Percentiles rank a stretch among this genome's conserved stretches.
Evolutionary conservation across 2,329 filamentous ascomycete genomes (phyloP).

Genomic region (Aspergillus ochraceoroseus): DNA sequence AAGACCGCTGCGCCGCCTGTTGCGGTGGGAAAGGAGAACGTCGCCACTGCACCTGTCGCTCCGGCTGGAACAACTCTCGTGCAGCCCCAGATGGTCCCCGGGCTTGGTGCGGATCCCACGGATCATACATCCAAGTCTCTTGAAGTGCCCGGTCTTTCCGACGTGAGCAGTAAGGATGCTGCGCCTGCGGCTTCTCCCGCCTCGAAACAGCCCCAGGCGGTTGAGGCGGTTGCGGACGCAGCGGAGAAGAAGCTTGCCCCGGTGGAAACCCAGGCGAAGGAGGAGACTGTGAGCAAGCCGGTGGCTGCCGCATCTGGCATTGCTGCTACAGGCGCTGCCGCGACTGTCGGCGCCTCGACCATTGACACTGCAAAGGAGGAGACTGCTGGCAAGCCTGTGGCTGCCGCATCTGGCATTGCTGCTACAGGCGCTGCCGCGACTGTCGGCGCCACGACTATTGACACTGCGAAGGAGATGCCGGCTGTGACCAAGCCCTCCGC

Average conservation of each 20-base stretch:
- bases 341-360: constrained; percentile 22
- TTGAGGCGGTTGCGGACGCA: constrained; percentile 11
- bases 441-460: constrained; percentile 3
- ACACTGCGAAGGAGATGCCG: constrained; percentile 11
- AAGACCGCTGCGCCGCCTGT: constrained; percentile 5
- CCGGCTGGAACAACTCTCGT: constrained; percentile 7
- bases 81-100: constrained; percentile 22
- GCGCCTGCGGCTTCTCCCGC: constrained; percentile 4
- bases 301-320: constrained; percentile 16
- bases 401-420: neutral
- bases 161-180: constrained; percentile 10
- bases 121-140: constrained; percentile 15
- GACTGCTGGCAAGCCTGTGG: constrained; percentile 11
- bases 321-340: constrained; percentile 18
- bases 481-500: constrained; percentile 12
- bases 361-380: constrained; percentile 22
- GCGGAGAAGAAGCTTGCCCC: constrained; percentile 18
- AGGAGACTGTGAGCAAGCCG: constrained; percentile 14
- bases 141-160: constrained; percentile 16
- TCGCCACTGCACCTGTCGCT: constrained; percentile 1
- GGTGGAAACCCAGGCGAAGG: constrained; percentile 11
- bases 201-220: constrained; percentile 5
- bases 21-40: constrained; percentile 8
- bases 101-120: constrained; percentile 19
- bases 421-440: constrained; percentile 10